Evolutionary conservation across 2,329 filamentous ascomycete genomes (phyloP).

Genomic region (Cladosporium phlei): DNA sequence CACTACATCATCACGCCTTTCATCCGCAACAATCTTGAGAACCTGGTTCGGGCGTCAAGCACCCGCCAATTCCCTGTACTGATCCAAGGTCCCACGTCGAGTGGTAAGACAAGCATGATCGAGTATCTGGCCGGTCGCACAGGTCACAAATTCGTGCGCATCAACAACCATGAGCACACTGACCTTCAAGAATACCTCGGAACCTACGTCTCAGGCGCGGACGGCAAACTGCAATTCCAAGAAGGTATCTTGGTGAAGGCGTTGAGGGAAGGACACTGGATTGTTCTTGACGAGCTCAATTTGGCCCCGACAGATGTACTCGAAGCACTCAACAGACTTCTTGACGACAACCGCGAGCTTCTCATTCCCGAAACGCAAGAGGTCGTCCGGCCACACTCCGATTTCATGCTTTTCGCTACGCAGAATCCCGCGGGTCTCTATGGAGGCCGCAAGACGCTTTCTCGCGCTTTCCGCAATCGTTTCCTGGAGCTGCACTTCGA

Average conservation of each 20-base stretch:
- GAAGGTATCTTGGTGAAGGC: slow-evolving; percentile 92
- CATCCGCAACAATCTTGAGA: slow-evolving; percentile 89
- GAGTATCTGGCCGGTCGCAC: slow-evolving; percentile 96
- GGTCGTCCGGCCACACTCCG: slow-evolving; percentile 81
- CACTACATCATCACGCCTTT: slow-evolving; percentile 98
- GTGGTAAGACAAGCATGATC: slow-evolving; percentile 99
- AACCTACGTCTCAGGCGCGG: slow-evolving; percentile 79
- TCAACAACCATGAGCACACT: slow-evolving; percentile 99
- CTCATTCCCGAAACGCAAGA: slow-evolving; percentile 96
- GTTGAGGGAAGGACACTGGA: slow-evolving; percentile 90
- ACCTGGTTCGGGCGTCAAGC: slow-evolving; percentile 87
- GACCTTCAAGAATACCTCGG: slow-evolving; percentile 97
- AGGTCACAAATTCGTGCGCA: slow-evolving; percentile 93
- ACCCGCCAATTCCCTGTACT: slow-evolving; percentile 89
- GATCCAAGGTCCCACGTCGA: slow-evolving; percentile 93
- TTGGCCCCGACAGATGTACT: slow-evolving; percentile 94
- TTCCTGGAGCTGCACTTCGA: slow-evolving; percentile 97
- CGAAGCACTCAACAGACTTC: slow-evolving; percentile 87
- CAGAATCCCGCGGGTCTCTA: slow-evolving; percentile 96
- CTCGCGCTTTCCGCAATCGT: slow-evolving; percentile 89
- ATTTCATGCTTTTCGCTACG: slow-evolving; percentile 97
- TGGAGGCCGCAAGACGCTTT: slow-evolving; percentile 87
- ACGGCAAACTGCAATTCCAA: slow-evolving; percentile 83
- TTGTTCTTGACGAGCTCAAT: slow-evolving; percentile 95
- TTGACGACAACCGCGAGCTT: slow-evolving; percentile 95